phyloP scores from a whole-genome alignment of 2,329 filamentous ascomycete genomes.

The Colletotrichum musicola region DNA sequence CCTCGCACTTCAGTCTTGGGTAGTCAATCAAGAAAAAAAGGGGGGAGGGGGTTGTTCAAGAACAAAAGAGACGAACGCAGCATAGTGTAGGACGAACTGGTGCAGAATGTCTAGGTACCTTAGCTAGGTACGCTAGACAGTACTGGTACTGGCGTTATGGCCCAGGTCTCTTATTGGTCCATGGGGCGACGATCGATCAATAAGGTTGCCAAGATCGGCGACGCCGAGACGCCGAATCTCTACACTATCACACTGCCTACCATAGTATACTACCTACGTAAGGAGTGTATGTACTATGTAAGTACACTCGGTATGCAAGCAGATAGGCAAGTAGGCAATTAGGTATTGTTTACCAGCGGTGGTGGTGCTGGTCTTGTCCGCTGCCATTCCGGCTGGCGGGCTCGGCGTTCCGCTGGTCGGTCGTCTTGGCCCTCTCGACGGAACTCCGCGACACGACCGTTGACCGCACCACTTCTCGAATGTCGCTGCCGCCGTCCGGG shows the following conservation, averaged over 20 bases:
- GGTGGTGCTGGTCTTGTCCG: neutral
- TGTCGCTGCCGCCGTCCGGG: constrained; percentile 13
- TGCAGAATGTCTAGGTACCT: neutral
- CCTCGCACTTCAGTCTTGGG: neutral
- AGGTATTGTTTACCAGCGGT: too few relatives aligned
- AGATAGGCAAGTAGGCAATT: too few relatives aligned
- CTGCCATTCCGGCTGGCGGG: constrained; percentile 14
- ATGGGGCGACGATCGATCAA: constrained; percentile 10
- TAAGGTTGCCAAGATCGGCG: constrained; percentile 36
- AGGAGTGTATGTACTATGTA: too few relatives aligned
- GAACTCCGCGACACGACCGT: constrained; percentile 19
- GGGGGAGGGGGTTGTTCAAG: neutral
- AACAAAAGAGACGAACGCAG: constrained; percentile 10
- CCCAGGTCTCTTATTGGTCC: constrained; percentile 16
- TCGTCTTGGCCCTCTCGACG: neutral
- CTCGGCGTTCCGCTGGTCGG: neutral
- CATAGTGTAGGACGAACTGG: neutral
- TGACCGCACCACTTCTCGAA: constrained; percentile 23
- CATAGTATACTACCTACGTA: too few relatives aligned
- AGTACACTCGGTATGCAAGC: too few relatives aligned
- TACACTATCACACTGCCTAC: too few relatives aligned
- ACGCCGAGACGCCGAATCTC: constrained; percentile 8
- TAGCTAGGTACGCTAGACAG: too few relatives aligned
- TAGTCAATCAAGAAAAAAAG: neutral
- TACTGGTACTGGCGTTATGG: neutral